phyloP scores from a whole-genome alignment of 495 filamentous ascomycete genomes.

The Penicillium tannophilum region DNA sequence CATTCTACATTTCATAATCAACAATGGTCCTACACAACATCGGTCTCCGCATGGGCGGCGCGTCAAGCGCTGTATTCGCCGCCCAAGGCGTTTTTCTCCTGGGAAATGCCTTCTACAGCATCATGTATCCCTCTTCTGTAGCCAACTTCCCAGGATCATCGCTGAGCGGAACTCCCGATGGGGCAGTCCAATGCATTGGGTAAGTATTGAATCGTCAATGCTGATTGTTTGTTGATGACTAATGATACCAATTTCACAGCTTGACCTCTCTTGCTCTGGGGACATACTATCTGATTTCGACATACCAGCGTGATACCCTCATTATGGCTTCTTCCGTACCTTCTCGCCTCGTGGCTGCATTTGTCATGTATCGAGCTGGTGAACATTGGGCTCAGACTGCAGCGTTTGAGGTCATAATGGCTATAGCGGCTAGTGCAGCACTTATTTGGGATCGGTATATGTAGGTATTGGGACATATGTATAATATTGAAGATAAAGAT shows the following conservation, averaged over 20 bases:
- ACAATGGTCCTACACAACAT: constrained; percentile 17
- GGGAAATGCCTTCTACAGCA: constrained; percentile 23
- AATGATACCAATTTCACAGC: constrained; percentile 22
- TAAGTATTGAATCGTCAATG: background rate
- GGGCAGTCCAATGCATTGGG: constrained; percentile 16
- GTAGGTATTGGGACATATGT: background rate
- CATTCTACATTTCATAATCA: too few relatives aligned
- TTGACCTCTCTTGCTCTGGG: constrained; percentile 20
- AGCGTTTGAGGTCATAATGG: constrained; percentile 18
- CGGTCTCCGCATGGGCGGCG: constrained; percentile 22
- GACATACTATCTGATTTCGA: constrained; percentile 21
- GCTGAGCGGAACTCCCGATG: constrained; percentile 12
- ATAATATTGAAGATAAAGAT: too few relatives aligned
- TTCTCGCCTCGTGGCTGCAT: constrained; percentile 17
- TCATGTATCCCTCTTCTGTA: constrained; percentile 17
- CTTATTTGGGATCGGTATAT: constrained; percentile 19
- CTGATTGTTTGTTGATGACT: background rate
- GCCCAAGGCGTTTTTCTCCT: constrained; percentile 22
- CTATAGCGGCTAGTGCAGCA: constrained; percentile 14
- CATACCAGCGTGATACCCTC: constrained; percentile 16
- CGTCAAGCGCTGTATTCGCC: constrained; percentile 20
- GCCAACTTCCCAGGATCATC: constrained; percentile 18
- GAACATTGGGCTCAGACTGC: constrained; percentile 16
- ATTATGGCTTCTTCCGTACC: constrained; percentile 22
- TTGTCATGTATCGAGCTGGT: constrained; percentile 18